phyloP scores from a whole-genome alignment of 2,329 filamentous ascomycete genomes.

The Neonectria coccinea region DNA sequence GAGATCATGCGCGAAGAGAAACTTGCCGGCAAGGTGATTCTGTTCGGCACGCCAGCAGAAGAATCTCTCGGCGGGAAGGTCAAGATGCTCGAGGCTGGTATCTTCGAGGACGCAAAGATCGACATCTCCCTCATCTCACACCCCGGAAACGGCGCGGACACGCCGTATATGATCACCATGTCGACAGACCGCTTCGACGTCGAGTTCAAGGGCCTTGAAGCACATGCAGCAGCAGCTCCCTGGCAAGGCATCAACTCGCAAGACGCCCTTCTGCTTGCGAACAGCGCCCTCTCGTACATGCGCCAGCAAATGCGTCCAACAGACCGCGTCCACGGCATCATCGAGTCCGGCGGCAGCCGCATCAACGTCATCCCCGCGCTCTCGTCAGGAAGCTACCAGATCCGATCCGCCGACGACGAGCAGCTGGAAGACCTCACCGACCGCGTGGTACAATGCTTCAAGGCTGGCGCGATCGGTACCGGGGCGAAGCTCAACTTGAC shows the following conservation, averaged over 20 bases:
- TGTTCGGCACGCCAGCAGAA: conserved; percentile 40
- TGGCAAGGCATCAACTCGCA: conserved; percentile 41
- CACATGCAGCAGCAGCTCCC: conserved; percentile 35
- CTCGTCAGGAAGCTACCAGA: conserved; percentile 68
- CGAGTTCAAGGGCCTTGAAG: conserved; percentile 29
- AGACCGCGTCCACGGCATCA: conserved; percentile 38
- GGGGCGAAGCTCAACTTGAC: conserved; percentile 52
- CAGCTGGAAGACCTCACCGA: conserved; percentile 39
- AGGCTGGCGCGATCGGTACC: conserved; percentile 47
- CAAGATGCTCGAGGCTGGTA: conserved; percentile 37
- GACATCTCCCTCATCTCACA: conserved; percentile 41
- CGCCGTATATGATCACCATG: conserved; percentile 33
- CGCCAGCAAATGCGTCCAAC: conserved; percentile 37
- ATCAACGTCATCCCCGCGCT: conserved; percentile 53
- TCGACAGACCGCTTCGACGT: conserved; percentile 37
- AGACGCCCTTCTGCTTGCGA: conserved; percentile 38
- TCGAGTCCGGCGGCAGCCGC: conserved; percentile 32
- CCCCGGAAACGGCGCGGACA: conserved; percentile 29
- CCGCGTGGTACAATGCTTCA: conserved; percentile 43
- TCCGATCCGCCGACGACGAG: conserved; percentile 60
- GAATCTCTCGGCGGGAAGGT: conserved; percentile 36
- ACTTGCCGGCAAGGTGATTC: conserved; percentile 33
- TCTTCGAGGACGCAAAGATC: conserved; percentile 36
- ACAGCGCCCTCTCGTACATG: conserved; percentile 34
- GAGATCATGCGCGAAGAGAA: conserved; percentile 38